Percentiles rank a stretch among this genome's conserved stretches.
These are phyloP conservation scores for Elongisporangium prolatum DNA, from an alignment of 352 stramenopile genomes.

Conservation along the genomic window DNA sequence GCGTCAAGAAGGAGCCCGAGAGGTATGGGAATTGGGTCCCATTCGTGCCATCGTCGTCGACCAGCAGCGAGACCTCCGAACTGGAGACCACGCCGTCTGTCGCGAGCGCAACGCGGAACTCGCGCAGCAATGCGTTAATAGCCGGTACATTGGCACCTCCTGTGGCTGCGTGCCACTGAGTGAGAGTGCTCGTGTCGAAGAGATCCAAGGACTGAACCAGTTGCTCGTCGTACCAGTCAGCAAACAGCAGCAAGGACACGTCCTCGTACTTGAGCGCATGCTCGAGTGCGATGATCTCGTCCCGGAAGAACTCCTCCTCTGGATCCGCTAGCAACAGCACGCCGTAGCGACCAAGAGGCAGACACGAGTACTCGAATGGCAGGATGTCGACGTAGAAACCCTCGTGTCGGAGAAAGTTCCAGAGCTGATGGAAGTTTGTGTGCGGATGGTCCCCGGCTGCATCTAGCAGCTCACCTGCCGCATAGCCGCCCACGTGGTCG, in stretches of 20 bases:
- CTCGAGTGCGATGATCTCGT: conserved; percentile 55
- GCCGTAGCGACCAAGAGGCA: conserved; percentile 66
- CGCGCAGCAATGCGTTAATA: conserved; percentile 54
- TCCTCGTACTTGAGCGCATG: conserved; percentile 62
- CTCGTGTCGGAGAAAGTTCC: conserved; percentile 54
- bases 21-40: conserved; percentile 45
- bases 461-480: conserved; percentile 47
- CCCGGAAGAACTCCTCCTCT: conserved; percentile 72
- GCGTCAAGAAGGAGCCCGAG: conserved; percentile 59
- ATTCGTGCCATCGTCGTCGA: conserved; percentile 13
- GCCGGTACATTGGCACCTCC: conserved; percentile 74
- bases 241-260: conserved; percentile 69
- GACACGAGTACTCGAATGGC: conserved; percentile 71
- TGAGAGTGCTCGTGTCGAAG: conserved; percentile 83
- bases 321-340: conserved; percentile 76
- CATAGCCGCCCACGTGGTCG: conserved; percentile 25
- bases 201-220: conserved; percentile 59
- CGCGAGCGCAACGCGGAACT: conserved; percentile 69
- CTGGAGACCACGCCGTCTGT: conserved; percentile 45
- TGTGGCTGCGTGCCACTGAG: conserved; percentile 72
- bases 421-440: conserved; percentile 86
- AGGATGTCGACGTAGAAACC: conserved; percentile 82
- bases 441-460: conserved; percentile 74
- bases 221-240: conserved; percentile 73
- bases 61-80: conserved; percentile 35